Conservation (phyloP, 2,329 filamentous ascomycete species). For the Cladophialophora bantiana region DNA sequence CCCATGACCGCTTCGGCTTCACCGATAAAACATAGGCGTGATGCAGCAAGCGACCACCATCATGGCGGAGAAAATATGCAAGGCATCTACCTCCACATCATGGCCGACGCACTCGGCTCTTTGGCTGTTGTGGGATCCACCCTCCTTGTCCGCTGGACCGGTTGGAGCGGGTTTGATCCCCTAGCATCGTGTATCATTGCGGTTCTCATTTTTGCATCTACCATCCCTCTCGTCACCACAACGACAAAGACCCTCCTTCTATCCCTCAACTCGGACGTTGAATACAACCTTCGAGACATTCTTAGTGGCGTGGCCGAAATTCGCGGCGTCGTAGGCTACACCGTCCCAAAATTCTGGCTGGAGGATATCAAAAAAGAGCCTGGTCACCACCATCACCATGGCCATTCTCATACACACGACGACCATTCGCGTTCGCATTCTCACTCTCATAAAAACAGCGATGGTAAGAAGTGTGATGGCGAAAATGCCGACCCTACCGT, state of each 20-base stretch:
- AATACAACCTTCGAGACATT: constrained; percentile 86
- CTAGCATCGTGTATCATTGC: constrained; percentile 93
- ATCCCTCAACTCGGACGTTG: constrained; percentile 80
- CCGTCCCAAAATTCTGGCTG: constrained; percentile 90
- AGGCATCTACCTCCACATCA: constrained; percentile 93
- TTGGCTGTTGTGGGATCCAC: constrained; percentile 94
- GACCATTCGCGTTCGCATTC: constrained; percentile 39
- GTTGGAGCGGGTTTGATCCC: constrained; percentile 94
- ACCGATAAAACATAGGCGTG: constrained; percentile 41
- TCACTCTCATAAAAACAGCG: constrained; percentile 42
- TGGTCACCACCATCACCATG: constrained; percentile 44
- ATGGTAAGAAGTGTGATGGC: constrained; percentile 33
- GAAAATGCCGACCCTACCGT: constrained; percentile 56
- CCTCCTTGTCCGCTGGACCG: constrained; percentile 81
- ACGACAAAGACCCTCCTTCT: constrained; percentile 84
- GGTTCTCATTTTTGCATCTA: constrained; percentile 88
- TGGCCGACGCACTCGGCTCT: constrained; percentile 93
- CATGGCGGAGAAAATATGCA: constrained; percentile 98
- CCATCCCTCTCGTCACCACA: constrained; percentile 83
- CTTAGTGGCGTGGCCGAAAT: constrained; percentile 82
- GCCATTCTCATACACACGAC: constrained; percentile 40
- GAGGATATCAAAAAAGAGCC: constrained; percentile 57
- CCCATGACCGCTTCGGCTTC: constrained; percentile 41
- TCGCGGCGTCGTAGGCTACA: constrained; percentile 83
- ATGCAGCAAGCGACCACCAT: constrained; percentile 47